Evolutionary conservation across 768 basidiomycete species (phyloP).

Genomic region (Calocera cornea): DNA sequence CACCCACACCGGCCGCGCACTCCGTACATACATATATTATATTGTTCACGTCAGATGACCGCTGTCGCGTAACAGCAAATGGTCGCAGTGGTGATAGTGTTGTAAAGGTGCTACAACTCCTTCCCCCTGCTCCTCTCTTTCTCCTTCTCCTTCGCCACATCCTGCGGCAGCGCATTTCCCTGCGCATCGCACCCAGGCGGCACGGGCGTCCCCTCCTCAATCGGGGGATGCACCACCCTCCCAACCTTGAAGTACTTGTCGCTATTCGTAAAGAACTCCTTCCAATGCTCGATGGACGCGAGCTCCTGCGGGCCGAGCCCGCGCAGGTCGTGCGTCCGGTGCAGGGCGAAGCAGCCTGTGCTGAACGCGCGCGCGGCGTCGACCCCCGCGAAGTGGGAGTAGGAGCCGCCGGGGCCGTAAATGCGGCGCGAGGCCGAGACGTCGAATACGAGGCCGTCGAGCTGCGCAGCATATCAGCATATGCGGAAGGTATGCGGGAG

Average conservation of each 20-base stretch:
- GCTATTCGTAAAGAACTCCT: constrained; percentile 72
- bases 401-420: constrained; percentile 74
- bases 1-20: too few relatives aligned
- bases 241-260: constrained; percentile 70
- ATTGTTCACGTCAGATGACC: background rate
- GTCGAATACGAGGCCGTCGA: constrained; percentile 87
- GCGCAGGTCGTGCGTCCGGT: constrained; percentile 82
- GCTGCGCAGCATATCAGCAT: constrained; percentile 31
- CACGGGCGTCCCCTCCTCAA: constrained; percentile 21
- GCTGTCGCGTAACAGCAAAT: background rate
- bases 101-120: background rate
- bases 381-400: constrained; percentile 42
- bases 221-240: constrained; percentile 33
- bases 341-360: constrained; percentile 84
- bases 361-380: constrained; percentile 89
- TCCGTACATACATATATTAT: background rate
- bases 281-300: constrained; percentile 73
- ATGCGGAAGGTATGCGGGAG: background rate
- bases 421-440: constrained; percentile 60
- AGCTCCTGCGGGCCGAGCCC: constrained; percentile 62
- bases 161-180: background rate
- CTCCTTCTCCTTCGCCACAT: background rate
- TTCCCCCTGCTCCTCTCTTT: background rate
- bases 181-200: constrained; percentile 19
- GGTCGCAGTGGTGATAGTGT: too few relatives aligned